phyloP scores from a whole-genome alignment of 768 basidiomycete species.

The Rubroboletus satanas region DNA sequence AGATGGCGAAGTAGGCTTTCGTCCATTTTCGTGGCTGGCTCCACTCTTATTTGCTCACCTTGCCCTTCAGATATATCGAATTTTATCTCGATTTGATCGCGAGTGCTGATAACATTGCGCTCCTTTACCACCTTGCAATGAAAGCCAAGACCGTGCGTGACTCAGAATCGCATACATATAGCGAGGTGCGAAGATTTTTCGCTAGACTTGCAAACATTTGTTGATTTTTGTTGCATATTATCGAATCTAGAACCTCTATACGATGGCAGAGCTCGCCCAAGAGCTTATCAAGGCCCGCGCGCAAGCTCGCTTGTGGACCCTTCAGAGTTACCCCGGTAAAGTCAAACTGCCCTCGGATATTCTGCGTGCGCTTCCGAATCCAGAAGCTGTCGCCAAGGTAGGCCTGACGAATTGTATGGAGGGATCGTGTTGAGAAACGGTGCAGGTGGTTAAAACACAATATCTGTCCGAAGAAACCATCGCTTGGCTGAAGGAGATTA shows the following conservation, averaged over 20 bases:
- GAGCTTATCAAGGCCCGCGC: slow-evolving; percentile 73
- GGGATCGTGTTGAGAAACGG: background rate
- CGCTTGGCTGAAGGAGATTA: slow-evolving; percentile 52
- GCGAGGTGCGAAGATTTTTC: slow-evolving; percentile 49
- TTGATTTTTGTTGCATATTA: background rate
- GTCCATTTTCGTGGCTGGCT: background rate
- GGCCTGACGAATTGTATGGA: background rate
- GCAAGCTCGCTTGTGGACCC: slow-evolving; percentile 62
- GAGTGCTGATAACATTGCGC: slow-evolving; percentile 74
- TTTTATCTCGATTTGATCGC: slow-evolving; percentile 81
- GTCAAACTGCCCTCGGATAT: slow-evolving; percentile 80
- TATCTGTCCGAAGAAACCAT: slow-evolving; percentile 63
- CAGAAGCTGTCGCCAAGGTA: slow-evolving; percentile 65
- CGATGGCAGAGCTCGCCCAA: slow-evolving; percentile 84
- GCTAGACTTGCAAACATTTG: background rate
- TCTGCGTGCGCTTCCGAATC: slow-evolving; percentile 62
- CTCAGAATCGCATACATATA: slow-evolving; percentile 57
- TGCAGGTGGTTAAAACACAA: slow-evolving; percentile 60
- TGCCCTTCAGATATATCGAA: slow-evolving; percentile 66
- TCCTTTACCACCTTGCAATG: slow-evolving; percentile 77
- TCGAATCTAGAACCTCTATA: slow-evolving; percentile 71
- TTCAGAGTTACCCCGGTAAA: slow-evolving; percentile 78
- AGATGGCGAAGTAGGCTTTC: slow-evolving; percentile 71
- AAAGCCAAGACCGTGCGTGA: slow-evolving; percentile 89
- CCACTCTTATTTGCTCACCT: background rate